Percentiles rank a stretch among this genome's conserved stretches.
Evolutionary conservation across 345 rosid genomes (phyloP).

Genomic region (Arabis hirsuta): DNA sequence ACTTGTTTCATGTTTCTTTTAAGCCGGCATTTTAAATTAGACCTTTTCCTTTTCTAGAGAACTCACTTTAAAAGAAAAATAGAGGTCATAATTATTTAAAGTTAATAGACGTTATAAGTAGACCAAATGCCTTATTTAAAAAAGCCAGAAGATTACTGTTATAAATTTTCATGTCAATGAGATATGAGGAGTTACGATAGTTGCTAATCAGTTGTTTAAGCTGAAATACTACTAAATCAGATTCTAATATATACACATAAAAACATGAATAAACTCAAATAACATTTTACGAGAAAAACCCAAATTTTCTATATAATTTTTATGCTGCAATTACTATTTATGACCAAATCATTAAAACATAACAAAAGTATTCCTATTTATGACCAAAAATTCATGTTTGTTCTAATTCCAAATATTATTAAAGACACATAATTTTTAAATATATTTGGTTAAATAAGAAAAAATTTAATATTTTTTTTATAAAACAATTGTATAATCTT

Average conservation of each 20-base stretch:
- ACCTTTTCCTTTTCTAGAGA: constrained; percentile 38
- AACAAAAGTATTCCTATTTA: too few species aligned
- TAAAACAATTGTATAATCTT: too few species aligned
- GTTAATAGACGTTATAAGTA: constrained; percentile 34
- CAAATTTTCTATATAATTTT: too few species aligned
- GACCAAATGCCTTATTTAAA: constrained; percentile 23
- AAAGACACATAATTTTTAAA: too few species aligned
- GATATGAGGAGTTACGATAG: neutral
- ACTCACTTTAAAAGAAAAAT: constrained; percentile 7
- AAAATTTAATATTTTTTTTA: too few species aligned
- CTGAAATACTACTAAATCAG: neutral
- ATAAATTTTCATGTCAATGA: neutral
- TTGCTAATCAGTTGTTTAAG: neutral
- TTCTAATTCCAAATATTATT: too few species aligned
- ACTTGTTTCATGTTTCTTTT: constrained; percentile 38
- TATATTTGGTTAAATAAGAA: too few species aligned
- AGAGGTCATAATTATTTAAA: constrained; percentile 21
- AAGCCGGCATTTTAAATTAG: constrained; percentile 30
- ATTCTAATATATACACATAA: neutral
- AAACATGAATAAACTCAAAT: neutral
- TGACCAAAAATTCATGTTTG: too few species aligned
- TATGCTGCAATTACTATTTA: too few species aligned
- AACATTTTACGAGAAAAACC: neutral
- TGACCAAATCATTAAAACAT: too few species aligned
- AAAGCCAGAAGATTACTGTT: constrained; percentile 2